Base-by-base conservation (phyloP, 768 basidiomycete genomes). In the Suillus lakei region DNA sequence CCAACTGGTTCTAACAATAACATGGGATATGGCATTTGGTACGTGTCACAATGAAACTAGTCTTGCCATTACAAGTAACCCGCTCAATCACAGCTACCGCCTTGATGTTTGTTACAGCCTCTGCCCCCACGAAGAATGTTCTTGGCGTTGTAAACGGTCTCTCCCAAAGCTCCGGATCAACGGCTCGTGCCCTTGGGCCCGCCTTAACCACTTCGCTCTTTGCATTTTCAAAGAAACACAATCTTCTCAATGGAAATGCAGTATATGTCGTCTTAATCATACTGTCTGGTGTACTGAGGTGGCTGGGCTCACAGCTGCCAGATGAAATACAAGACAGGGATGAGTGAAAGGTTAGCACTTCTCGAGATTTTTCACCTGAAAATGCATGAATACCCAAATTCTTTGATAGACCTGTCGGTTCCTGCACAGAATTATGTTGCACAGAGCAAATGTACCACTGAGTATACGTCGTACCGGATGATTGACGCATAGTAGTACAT, bases 111-210 rank as follows among this genome's bases (percentile, higher is more conserved):
- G 75, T 88, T 61, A 87, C 83, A 3, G 79, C 80, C 32, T 83
- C 85, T 1, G 78, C 87, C 1, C 87, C 88, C 0, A 83, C 82
- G 64, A 83, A 80, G 61, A 77, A 77, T 23, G 84, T 85, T 0
- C 78, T 89, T 6, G 88, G 88, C 10, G 83, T 86, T 7, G 84
- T 83, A 2, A 87, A 89, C 64, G 88, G 88, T 2, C 75, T 88
- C 26, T 79, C 82, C 3, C 87, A 88, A 32, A 85, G 81, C 18
- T 74, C 78, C 1, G 80, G 79, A 2, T 81, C 84, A 3, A 72
- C 82, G 12, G 79, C 82, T 0, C 80, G 84, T 48, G 84, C 84
- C 4, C 76, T 86, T 26, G 85, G 85, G 1, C 86, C 86, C 0
- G 81, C 79, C 1, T 46, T 81, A 39, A 73, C 82, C 5, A 84